Evolutionary conservation across 768 basidiomycete species (phyloP).

Genomic region (Imleria badia): DNA sequence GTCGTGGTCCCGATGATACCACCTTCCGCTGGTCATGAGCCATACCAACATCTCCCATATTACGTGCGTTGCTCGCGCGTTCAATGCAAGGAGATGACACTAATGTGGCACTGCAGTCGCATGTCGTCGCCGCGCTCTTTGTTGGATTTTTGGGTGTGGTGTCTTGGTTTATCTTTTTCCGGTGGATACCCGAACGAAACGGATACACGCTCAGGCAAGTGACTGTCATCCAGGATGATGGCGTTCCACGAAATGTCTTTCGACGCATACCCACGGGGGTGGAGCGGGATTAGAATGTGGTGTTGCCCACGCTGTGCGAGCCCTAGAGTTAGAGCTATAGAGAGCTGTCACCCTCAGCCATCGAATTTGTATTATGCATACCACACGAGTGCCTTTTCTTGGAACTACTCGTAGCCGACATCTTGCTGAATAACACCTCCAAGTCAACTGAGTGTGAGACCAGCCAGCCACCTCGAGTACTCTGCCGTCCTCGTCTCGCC

Average conservation of each 20-base stretch:
- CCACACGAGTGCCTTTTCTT: no score
- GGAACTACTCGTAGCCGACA: no score
- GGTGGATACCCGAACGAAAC: constrained; percentile 47
- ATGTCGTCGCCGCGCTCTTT: constrained; percentile 45
- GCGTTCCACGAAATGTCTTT: constrained; percentile 55
- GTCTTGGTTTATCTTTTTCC: constrained; percentile 58
- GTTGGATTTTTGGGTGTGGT: constrained; percentile 48
- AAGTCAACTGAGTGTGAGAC: no score
- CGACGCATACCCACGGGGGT: constrained; percentile 33
- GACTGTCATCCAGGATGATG: constrained; percentile 53
- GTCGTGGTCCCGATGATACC: constrained; percentile 61
- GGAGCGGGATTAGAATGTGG: constrained; percentile 7
- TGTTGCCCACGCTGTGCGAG: no score
- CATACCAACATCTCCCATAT: constrained; percentile 63
- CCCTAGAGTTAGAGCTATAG: no score
- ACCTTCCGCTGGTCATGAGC: constrained; percentile 47
- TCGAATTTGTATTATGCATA: no score
- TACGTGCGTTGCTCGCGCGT: no score
- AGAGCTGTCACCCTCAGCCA: no score
- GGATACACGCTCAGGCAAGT: constrained; percentile 51
- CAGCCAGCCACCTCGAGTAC: no score
- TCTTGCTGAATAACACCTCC: no score
- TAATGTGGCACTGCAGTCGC: constrained; percentile 41
- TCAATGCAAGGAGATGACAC: not conserved
- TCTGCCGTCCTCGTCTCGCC: no score